Percentiles rank a stretch among this genome's conserved stretches.
Conservation (phyloP, 495 filamentous ascomycete genomes). For the Daldinia childiae region DNA sequence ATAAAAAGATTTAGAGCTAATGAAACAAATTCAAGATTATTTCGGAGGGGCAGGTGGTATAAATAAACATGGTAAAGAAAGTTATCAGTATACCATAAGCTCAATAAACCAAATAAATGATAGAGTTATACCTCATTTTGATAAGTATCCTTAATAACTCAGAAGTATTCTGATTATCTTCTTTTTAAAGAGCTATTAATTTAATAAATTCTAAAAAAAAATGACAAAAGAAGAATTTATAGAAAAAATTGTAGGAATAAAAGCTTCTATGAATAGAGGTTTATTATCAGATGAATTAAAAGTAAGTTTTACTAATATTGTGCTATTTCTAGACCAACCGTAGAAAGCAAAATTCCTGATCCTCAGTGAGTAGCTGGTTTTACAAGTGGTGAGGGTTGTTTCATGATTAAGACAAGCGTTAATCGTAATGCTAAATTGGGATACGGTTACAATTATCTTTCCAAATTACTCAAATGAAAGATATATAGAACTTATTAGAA, state of each 20-base stretch:
- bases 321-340: not conserved
- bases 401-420: too few species aligned
- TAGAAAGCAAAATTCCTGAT: too few species aligned
- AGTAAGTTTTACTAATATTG: not conserved
- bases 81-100: too few species aligned
- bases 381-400: too few species aligned
- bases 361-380: too few species aligned
- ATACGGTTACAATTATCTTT: too few species aligned
- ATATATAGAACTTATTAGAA: too few species aligned
- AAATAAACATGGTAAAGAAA: not conserved
- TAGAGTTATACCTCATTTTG: not conserved
- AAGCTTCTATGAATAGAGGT: not conserved
- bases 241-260: not conserved
- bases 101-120: too few species aligned
- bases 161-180: not conserved
- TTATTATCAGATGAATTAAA: too few species aligned
- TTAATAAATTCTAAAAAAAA: not conserved
- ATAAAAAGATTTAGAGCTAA: not conserved
- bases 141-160: not conserved
- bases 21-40: not conserved
- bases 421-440: too few species aligned
- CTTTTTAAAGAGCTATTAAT: not conserved
- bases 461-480: too few species aligned
- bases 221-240: not conserved
- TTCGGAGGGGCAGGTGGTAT: not conserved